These are phyloP conservation scores for Microbotryum violaceum DNA, from an alignment of 1,284 basidiomycete species.

Conservation along the genomic window DNA sequence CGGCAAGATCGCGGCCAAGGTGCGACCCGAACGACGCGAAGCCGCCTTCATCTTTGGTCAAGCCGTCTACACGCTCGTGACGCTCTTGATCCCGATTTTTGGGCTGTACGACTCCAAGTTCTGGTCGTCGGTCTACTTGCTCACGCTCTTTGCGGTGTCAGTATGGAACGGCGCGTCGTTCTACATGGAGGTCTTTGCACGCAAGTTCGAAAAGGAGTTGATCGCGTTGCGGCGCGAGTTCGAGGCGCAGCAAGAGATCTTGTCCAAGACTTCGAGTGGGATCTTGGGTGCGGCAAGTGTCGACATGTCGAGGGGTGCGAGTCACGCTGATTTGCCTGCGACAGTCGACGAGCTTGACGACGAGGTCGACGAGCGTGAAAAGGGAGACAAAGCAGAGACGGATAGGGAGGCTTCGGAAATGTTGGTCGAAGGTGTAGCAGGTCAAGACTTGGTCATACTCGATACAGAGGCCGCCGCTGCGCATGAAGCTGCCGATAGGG, in stretches of 20 bases:
- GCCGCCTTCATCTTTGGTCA: slow-evolving; percentile 35
- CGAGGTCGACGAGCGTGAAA: no score
- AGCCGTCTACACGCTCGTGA: slow-evolving; percentile 37
- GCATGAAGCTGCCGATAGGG: no score
- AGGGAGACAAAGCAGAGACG: no score
- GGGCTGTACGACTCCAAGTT: slow-evolving; percentile 36
- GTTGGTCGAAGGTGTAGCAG: no score
- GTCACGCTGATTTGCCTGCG: no score
- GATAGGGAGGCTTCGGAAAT: no score
- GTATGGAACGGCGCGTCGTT: slow-evolving; percentile 38
- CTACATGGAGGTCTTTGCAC: slow-evolving; percentile 32
- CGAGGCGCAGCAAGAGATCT: slow-evolving; percentile 28
- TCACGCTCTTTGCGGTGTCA: slow-evolving; percentile 33
- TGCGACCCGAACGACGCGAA: slow-evolving; percentile 29
- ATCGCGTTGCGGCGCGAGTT: slow-evolving; percentile 34
- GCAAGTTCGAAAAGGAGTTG: slow-evolving; percentile 35
- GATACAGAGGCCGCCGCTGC: no score
- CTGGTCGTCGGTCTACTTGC: slow-evolving; percentile 33
- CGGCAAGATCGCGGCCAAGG: slow-evolving; percentile 32
- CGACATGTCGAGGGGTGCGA: no score
- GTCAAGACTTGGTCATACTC: no score
- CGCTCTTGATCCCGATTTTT: slow-evolving; percentile 32
- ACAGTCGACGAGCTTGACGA: no score
- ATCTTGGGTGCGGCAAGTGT: no score
- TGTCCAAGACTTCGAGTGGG: not conserved